A percentile compares a stretch with the other conserved stretches of the same genome.
These are phyloP conservation scores for Monosporascus sp. DNA, from an alignment of 2,329 filamentous ascomycete species.

Conservation along the genomic window DNA sequence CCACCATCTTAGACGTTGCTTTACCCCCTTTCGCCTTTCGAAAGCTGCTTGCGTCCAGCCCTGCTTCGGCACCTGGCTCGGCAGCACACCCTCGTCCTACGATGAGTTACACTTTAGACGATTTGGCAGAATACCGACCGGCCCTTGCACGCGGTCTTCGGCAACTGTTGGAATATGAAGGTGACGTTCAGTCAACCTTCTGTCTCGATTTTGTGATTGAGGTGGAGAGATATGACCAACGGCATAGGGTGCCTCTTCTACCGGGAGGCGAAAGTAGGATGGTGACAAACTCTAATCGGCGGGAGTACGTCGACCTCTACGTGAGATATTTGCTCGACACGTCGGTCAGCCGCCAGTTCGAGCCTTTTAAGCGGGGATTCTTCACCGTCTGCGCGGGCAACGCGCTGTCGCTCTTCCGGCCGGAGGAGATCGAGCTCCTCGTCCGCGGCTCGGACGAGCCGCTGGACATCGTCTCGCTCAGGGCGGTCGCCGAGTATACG, in stretches of 20 bases:
- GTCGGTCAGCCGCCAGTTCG: conserved; percentile 75
- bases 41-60: conserved; percentile 74
- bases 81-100: conserved; percentile 51
- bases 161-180: conserved; percentile 75
- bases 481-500: conserved; percentile 74
- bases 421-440: conserved; percentile 86
- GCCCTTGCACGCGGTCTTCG: conserved; percentile 68
- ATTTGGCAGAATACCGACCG: conserved; percentile 78
- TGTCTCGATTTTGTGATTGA: conserved; percentile 77
- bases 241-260: conserved; percentile 63
- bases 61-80: conserved; percentile 49
- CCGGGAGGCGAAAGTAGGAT: conserved; percentile 65
- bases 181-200: conserved; percentile 75
- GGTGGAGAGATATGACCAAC: conserved; percentile 68
- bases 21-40: conserved; percentile 86
- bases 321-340: conserved; percentile 74
- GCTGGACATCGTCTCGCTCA: conserved; percentile 70
- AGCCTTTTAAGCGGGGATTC: conserved; percentile 90
- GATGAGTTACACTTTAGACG: conserved; percentile 72
- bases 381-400: conserved; percentile 89
- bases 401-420: conserved; percentile 77
- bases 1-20: conserved; percentile 83
- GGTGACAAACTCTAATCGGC: conserved; percentile 79
- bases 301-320: conserved; percentile 83
- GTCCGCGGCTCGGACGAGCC: conserved; percentile 79